Base-by-base conservation (phyloP, 495 filamentous ascomycete genomes). In the Penicillium cataractarum region DNA sequence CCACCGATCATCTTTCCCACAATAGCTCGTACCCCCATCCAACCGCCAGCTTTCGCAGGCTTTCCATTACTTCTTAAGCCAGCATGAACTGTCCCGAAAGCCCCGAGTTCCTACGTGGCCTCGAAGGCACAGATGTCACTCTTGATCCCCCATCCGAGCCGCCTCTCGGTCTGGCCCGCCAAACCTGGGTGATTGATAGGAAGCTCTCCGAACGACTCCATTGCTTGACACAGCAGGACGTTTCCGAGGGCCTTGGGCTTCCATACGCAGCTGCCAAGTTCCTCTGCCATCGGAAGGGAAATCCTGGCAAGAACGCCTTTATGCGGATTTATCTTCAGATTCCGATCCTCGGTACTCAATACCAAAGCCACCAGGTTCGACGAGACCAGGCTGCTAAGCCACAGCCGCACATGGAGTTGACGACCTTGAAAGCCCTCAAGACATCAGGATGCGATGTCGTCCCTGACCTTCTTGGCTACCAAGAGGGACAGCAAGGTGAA, bases 261-360 rank as follows among this genome's bases (percentile, higher is more conserved):
- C 22, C 55, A 6, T 60, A 39, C 26, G 39, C 40, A 31, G 12
- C 40, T 42, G 57, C 48, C 21, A 60, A 50, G 31, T 56, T 56
- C 40, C 6, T 49, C 21, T 62, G 59, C 33, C 59, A 62, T 19
- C 53, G 24, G 31, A 46, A 53, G 42, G 54, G 32, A 19, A 15
- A 59, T 26, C 52, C 39, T 2, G 48, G 15, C 35, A 57, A 65
- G 58, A 54, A 48, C 31, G 58, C 49, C 3, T 62, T 65, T 42
- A 57, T 62, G 53, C 63, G 63, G 13, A 65, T 62, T 27, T 61
- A 62, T 39, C 48, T 31, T 59, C 64, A 66, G 51, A 58, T 66
- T 33, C 59, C 59, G n/a, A 32, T 62, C 40, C 42, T 35, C 44
- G 62, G 57, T 52, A 60, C 62, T 32, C 27, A 60, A 56, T 57